These are phyloP conservation scores for Asterella californica DNA, from an alignment of 225 moss, liverwort and hornwort genomes.

Conservation along the genomic window DNA sequence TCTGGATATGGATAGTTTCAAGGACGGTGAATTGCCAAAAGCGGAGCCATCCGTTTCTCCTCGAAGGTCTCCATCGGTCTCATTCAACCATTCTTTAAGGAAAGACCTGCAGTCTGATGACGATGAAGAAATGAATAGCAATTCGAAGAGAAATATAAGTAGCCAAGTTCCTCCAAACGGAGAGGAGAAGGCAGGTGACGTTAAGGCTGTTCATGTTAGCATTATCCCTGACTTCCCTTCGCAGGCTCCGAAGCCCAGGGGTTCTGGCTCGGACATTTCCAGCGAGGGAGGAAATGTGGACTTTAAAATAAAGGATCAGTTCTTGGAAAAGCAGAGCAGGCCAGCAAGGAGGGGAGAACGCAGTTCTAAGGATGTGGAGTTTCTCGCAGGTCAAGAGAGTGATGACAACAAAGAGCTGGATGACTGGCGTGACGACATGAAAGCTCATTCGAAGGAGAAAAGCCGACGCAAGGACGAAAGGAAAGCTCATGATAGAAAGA, in stretches of 20 bases:
- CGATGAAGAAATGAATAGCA: conserved; percentile 33
- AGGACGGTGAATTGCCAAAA: conserved; percentile 18
- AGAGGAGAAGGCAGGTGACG: conserved; percentile 14
- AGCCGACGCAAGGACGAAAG: conserved; percentile 43
- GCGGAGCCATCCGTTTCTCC: conserved; percentile 42
- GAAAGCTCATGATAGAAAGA: conserved; percentile 34
- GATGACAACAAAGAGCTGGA: conserved; percentile 53
- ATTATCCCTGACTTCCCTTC: conserved; percentile 10
- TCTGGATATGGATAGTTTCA: conserved; percentile 13
- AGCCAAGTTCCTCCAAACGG: conserved; percentile 8
- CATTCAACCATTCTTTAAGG: conserved; percentile 39
- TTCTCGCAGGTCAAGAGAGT: conserved; percentile 31
- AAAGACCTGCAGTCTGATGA: conserved; percentile 40
- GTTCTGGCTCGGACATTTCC: conserved; percentile 36
- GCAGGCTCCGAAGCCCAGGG: conserved; percentile 13
- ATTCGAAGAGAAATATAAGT: conserved; percentile 35
- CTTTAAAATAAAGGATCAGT: conserved; percentile 28
- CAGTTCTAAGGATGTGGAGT: conserved; percentile 20
- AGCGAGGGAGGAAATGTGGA: conserved; percentile 28
- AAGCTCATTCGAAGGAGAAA: conserved; percentile 45
- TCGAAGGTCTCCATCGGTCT: conserved; percentile 55
- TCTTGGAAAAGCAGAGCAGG: conserved; percentile 27
- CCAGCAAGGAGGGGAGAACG: conserved; percentile 31
- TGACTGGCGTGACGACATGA: conserved; percentile 63
- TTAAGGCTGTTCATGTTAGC: conserved; percentile 19